Evolutionary conservation across 2,329 filamentous ascomycete species (phyloP), one percentile per base, ranked within the genome.

Genomic region (Diplodia seriata): DNA sequence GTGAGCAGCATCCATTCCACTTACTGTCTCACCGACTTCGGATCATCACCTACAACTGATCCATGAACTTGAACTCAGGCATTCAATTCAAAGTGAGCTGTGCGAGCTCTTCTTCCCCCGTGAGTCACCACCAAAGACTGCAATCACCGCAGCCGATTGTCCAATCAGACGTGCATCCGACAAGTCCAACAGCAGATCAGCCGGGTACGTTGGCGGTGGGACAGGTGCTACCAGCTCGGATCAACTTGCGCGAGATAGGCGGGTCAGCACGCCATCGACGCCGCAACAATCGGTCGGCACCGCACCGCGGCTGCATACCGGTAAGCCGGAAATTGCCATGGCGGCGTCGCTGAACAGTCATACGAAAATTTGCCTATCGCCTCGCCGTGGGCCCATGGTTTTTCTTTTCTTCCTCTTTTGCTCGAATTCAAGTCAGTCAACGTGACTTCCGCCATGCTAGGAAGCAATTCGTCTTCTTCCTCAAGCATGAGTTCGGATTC

Each of bases 191-290:
- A 12, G 43, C 8, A 47, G 43, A 47, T 47, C n/a, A 47, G 43
- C 43, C 43, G 43, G 18, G n/a, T 20, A 9, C 9, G 8, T 47
- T 47, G 40, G 8, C 43, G n/a, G 18, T 20, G 43, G 43, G 8
- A 47, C n/a, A 47, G 31, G 6, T 3, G 31, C 31, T 7, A 7
- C 1, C 31, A 26, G 20, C 50, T 53, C 43, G 43, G 43, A 18
- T 47, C 43, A 29, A 12, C 40, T 43, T 40, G 56, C 40, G 56
- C 23, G 20, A 59, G 36, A 49, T 61, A 5, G 23, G 40, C 40
- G 23, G 29, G 29, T n/a, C 15, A 61, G 56, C 56, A 61, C 56
- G 56, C 56, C 56, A 61, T 61, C 56, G 56, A 47, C 56, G 56
- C 56, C 38, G 56, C 36, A 61, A 6, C 14, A 47, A 23, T 36